These are phyloP conservation scores for Cystobasidium slooffiae DNA, from an alignment of 1,284 basidiomycete genomes.

Conservation along the genomic window DNA sequence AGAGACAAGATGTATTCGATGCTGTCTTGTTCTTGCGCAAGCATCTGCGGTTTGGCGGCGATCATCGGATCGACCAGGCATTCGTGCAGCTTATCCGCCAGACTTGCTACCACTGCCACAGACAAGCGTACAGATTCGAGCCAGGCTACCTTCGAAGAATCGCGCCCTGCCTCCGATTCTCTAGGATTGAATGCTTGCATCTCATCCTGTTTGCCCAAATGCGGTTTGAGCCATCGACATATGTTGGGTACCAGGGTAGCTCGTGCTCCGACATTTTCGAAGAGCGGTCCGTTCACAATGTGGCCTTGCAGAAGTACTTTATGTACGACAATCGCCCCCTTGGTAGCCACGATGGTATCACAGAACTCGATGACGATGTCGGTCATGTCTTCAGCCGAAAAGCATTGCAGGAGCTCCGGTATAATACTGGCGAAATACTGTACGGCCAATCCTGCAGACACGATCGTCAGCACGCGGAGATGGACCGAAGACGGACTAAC, in stretches of 20 bases:
- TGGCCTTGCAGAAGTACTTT: conserved; percentile 92
- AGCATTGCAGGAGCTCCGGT: conserved; percentile 81
- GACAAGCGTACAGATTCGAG: conserved; percentile 81
- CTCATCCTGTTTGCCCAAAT: conserved; percentile 90
- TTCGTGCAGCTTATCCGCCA: conserved; percentile 86
- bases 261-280: conserved; percentile 79
- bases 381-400: conserved; percentile 77
- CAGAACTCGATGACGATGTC: conserved; percentile 82
- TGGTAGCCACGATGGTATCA: conserved; percentile 75
- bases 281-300: conserved; percentile 83
- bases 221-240: conserved; percentile 90
- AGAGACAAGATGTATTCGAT: conserved; percentile 86
- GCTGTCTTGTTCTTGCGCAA: conserved; percentile 87
- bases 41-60: conserved; percentile 65
- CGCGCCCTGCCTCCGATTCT: conserved; percentile 69
- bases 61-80: conserved; percentile 73
- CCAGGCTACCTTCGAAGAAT: conserved; percentile 82
- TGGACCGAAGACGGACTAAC: conserved; percentile 58
- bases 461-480: not conserved
- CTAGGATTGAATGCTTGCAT: conserved; percentile 65
- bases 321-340: conserved; percentile 87
- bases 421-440: conserved; percentile 93
- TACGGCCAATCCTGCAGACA: conserved; percentile 59
- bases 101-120: conserved; percentile 67
- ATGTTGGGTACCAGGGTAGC: conserved; percentile 83